These are phyloP conservation scores for Rostrohypoxylon terebratum DNA, from an alignment of 495 filamentous ascomycete species.

Conservation along the genomic window DNA sequence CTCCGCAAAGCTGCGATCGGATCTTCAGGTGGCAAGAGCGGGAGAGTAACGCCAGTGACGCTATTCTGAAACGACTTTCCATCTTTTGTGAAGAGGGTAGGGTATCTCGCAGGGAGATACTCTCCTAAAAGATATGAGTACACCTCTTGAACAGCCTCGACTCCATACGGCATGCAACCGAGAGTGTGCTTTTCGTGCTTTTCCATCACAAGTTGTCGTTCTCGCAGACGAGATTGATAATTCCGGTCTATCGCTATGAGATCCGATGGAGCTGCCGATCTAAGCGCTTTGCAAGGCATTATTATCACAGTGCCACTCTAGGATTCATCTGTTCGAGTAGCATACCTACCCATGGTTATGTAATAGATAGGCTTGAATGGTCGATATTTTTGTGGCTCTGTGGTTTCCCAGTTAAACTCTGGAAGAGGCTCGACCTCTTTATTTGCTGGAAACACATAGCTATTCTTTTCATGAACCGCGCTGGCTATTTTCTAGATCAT, in stretches of 20 bases:
- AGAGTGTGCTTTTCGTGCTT: conserved; percentile 61
- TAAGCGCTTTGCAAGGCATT: conserved; percentile 52
- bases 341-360: conserved; percentile 75
- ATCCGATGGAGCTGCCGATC: conserved; percentile 66
- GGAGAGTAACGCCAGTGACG: conserved; percentile 58
- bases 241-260: conserved; percentile 75
- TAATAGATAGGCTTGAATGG: conserved; percentile 79
- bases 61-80: conserved; percentile 56
- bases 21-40: conserved; percentile 51
- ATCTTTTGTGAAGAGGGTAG: conserved; percentile 66
- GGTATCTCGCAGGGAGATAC: conserved; percentile 75
- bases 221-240: conserved; percentile 66
- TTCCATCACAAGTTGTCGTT: conserved; percentile 64
- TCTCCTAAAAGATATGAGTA: conserved; percentile 71
- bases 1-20: conserved; percentile 56
- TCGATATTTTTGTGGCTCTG: conserved; percentile 70
- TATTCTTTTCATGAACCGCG: not conserved
- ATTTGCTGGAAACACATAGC: not conserved
- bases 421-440: conserved; percentile 64
- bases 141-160: conserved; percentile 68
- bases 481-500: not conserved
- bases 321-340: not conserved
- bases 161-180: conserved; percentile 57
- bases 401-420: conserved; percentile 69
- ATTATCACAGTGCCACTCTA: not conserved